phyloP scores from a whole-genome alignment of 2,329 filamentous ascomycete genomes.

The Pyricularia sp. region DNA sequence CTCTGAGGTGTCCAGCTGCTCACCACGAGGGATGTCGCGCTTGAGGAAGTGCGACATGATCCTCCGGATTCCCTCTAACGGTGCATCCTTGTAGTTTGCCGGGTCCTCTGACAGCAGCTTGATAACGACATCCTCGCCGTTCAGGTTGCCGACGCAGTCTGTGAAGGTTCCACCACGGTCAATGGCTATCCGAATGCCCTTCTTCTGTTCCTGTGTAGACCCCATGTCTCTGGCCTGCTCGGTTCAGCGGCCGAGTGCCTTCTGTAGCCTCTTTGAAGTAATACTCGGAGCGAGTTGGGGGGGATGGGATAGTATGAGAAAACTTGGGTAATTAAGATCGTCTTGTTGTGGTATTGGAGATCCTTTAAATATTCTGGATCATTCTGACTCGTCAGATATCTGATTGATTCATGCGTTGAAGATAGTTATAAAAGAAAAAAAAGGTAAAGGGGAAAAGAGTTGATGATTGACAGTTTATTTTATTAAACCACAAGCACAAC shows the following conservation, averaged over 20 bases:
- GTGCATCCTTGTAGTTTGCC: slow-evolving; percentile 79
- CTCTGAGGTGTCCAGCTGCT: slow-evolving; percentile 64
- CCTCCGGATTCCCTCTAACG: slow-evolving; percentile 78
- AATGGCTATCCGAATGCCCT: slow-evolving; percentile 64
- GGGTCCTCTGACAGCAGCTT: slow-evolving; percentile 66
- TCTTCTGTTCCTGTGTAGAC: slow-evolving; percentile 18
- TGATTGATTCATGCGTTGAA: neutral
- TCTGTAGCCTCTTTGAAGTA: neutral
- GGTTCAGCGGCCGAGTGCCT: neutral
- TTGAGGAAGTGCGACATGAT: slow-evolving; percentile 67
- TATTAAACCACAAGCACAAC: neutral
- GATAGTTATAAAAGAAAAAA: neutral
- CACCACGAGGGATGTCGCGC: slow-evolving; percentile 64
- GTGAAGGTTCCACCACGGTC: slow-evolving; percentile 82
- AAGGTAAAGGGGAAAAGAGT: neutral
- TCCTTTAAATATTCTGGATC: neutral
- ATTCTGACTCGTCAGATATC: neutral
- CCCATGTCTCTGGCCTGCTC: slow-evolving; percentile 18
- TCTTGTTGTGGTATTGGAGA: neutral
- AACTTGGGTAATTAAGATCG: neutral
- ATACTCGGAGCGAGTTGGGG: neutral
- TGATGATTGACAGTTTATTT: neutral
- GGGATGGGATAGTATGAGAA: neutral
- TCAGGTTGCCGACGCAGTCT: slow-evolving; percentile 76
- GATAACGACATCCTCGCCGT: slow-evolving; percentile 20